These are phyloP conservation scores for Cadophora sp. DNA, from an alignment of 2,329 filamentous ascomycete species.

Conservation along the genomic window DNA sequence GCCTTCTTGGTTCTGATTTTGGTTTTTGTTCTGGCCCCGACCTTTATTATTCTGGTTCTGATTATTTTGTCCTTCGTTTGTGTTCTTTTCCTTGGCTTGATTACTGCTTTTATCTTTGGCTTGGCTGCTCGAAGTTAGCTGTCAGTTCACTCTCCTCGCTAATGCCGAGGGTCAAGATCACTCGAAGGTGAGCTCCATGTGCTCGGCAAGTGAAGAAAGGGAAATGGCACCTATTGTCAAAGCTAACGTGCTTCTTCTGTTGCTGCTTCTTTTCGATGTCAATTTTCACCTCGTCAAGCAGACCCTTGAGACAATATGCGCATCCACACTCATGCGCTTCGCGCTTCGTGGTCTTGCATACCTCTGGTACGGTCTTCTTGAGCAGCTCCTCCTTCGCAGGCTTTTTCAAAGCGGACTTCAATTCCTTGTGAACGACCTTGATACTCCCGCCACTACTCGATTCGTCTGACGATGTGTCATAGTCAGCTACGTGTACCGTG, in stretches of 20 bases:
- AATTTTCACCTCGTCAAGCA: constrained; percentile 15
- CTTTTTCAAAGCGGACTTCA: constrained; percentile 24
- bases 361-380: constrained; percentile 9
- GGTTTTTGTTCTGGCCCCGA: constrained; percentile 2
- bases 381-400: neutral
- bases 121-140: constrained; percentile 2
- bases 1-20: neutral
- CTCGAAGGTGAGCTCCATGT: neutral
- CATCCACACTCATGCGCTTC: constrained; percentile 15
- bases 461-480: constrained; percentile 15
- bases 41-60: neutral
- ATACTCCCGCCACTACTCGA: constrained; percentile 12
- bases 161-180: neutral
- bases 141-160: neutral
- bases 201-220: neutral
- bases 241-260: constrained; percentile 15
- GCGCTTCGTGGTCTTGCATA: constrained; percentile 7
- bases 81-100: constrained; percentile 1
- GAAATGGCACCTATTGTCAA: constrained; percentile 5
- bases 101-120: constrained; percentile 1
- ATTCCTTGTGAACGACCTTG: neutral
- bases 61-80: constrained; percentile 1
- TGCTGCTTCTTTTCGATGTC: constrained; percentile 16
- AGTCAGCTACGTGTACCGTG: constrained; percentile 18
- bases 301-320: constrained; percentile 6